Percentiles rank a stretch among this genome's conserved stretches.
phyloP scores from a whole-genome alignment of 2,329 filamentous ascomycete genomes.

The Coccinonectria pachysandricola region DNA sequence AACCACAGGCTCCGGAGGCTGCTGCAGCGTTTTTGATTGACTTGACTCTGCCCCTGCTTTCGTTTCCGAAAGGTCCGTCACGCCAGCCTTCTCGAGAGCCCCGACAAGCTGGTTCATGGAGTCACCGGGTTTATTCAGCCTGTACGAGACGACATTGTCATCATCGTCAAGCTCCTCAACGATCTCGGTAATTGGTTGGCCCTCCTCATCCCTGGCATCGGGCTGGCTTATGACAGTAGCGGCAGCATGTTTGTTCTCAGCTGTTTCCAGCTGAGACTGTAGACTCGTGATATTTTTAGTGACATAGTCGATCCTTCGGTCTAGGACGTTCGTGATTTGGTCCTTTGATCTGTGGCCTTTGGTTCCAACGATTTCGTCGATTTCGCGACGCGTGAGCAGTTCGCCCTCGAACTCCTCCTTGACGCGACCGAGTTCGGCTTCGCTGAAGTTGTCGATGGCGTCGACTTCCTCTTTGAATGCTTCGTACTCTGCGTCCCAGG shows the following conservation, averaged over 20 bases:
- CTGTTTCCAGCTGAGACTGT: slow-evolving; percentile 58
- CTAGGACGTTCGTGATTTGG: slow-evolving; percentile 49
- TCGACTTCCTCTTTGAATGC: slow-evolving; percentile 74
- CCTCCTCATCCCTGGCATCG: slow-evolving; percentile 54
- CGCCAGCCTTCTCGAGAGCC: slow-evolving; percentile 66
- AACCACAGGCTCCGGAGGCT: neutral
- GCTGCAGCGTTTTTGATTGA: slow-evolving; percentile 1
- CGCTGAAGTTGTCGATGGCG: slow-evolving; percentile 36
- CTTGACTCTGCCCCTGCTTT: slow-evolving; percentile 5
- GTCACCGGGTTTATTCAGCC: slow-evolving; percentile 56
- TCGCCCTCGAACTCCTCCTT: slow-evolving; percentile 51
- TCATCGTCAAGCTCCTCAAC: slow-evolving; percentile 86
- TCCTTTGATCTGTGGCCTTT: slow-evolving; percentile 17
- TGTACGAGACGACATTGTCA: slow-evolving; percentile 67
- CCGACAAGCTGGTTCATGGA: slow-evolving; percentile 58
- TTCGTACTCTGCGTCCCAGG: slow-evolving; percentile 87
- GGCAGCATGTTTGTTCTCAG: slow-evolving; percentile 60
- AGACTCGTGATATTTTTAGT: slow-evolving; percentile 67
- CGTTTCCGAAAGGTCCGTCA: slow-evolving; percentile 34
- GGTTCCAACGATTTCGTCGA: slow-evolving; percentile 35
- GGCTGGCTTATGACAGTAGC: slow-evolving; percentile 50
- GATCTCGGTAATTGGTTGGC: slow-evolving; percentile 78
- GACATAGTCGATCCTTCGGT: slow-evolving; percentile 81
- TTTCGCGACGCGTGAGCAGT: slow-evolving; percentile 48
- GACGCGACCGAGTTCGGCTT: slow-evolving; percentile 43